Evolutionary conservation across 2,329 filamentous ascomycete genomes (phyloP).

Genomic region (Rutstroemia sp.): DNA sequence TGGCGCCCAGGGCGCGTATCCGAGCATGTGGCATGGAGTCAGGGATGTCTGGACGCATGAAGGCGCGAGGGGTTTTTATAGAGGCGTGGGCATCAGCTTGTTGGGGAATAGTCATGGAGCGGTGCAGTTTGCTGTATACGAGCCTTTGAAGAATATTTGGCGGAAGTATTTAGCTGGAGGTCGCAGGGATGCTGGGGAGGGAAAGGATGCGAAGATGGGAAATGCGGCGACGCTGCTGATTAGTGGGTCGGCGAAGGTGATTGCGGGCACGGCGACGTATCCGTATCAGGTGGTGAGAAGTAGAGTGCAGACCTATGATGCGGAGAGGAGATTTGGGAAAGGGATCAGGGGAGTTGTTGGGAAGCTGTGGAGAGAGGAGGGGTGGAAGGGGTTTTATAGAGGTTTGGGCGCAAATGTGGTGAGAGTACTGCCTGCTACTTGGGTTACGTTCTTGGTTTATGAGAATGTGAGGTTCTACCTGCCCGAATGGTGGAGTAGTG

Average conservation of each 20-base stretch:
- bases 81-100: slow-evolving; percentile 73
- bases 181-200: neutral
- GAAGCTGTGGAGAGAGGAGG: slow-evolving; percentile 74
- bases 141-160: slow-evolving; percentile 50
- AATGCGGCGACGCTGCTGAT: slow-evolving; percentile 61
- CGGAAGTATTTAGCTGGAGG: slow-evolving; percentile 44
- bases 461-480: slow-evolving; percentile 82
- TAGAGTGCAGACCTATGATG: slow-evolving; percentile 82
- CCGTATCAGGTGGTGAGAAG: slow-evolving; percentile 91
- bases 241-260: slow-evolving; percentile 74
- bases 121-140: slow-evolving; percentile 94
- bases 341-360: slow-evolving; percentile 62
- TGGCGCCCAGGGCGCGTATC: slow-evolving; percentile 69
- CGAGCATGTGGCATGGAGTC: slow-evolving; percentile 65
- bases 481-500: slow-evolving; percentile 29
- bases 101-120: slow-evolving; percentile 88
- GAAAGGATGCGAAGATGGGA: slow-evolving; percentile 25
- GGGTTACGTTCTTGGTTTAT: slow-evolving; percentile 95
- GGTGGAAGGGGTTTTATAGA: slow-evolving; percentile 79
- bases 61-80: slow-evolving; percentile 76
- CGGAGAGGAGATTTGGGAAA: slow-evolving; percentile 64
- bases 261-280: slow-evolving; percentile 86
- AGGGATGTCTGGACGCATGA: slow-evolving; percentile 60
- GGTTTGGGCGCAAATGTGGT: slow-evolving; percentile 84
- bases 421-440: slow-evolving; percentile 86